These are phyloP conservation scores for Solanum tarijense DNA, from an alignment of 257 asterid species.

Conservation along the genomic window DNA sequence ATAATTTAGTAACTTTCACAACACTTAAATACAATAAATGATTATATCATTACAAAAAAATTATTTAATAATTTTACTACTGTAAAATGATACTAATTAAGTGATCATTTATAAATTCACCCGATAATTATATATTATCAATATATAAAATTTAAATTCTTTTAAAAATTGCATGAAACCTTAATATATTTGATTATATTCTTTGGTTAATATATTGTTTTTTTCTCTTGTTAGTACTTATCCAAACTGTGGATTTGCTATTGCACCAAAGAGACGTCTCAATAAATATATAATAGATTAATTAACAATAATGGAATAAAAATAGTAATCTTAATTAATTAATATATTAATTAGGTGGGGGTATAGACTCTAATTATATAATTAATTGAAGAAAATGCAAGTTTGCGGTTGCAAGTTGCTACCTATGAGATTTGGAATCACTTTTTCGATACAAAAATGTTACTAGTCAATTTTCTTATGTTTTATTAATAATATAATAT, in stretches of 20 bases:
- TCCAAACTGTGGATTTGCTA: constrained; percentile 13
- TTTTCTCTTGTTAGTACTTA: constrained; percentile 12
- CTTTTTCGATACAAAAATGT: constrained; percentile 9
- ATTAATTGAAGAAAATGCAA: background rate
- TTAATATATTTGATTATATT: background rate
- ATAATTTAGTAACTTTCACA: background rate
- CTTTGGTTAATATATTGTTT: no score
- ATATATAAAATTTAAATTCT: background rate
- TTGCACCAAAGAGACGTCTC: constrained; percentile 8
- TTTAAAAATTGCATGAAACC: constrained; percentile 23
- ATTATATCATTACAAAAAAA: background rate
- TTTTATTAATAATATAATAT: background rate
- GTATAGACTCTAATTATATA: background rate
- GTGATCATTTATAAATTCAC: background rate
- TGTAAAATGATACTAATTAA: background rate
- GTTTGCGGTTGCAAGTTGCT: constrained; percentile 55
- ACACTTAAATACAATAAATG: background rate
- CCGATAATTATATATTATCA: background rate
- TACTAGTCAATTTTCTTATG: background rate
- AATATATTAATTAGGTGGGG: background rate
- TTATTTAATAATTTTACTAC: background rate
- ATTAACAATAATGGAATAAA: background rate
- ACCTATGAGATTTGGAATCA: constrained; percentile 35
- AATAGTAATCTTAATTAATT: background rate
- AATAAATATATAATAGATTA: background rate